These are phyloP conservation scores for Alternaria sp. DNA, from an alignment of 2,329 filamentous ascomycete genomes.

Conservation along the genomic window DNA sequence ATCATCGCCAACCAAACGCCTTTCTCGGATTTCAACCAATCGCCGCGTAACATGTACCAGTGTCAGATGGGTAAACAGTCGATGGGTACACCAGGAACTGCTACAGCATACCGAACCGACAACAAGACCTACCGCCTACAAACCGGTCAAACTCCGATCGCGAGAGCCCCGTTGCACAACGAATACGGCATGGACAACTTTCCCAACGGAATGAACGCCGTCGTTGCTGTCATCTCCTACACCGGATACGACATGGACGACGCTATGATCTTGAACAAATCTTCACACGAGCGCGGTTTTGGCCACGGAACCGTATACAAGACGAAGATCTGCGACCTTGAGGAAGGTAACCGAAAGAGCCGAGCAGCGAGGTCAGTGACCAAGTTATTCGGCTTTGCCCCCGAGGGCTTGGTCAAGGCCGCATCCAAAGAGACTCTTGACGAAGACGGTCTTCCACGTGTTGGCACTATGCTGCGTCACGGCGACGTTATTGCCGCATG, in stretches of 20 bases:
- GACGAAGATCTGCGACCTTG: constrained; percentile 87
- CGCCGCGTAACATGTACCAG: constrained; percentile 95
- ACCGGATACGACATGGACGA: constrained; percentile 99
- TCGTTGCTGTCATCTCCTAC: constrained; percentile 98
- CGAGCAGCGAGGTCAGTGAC: constrained; percentile 72
- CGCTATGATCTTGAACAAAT: constrained; percentile 99
- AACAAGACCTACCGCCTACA: constrained; percentile 97
- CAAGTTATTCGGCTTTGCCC: constrained; percentile 91
- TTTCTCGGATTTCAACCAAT: constrained; percentile 99
- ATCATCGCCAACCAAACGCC: constrained; percentile 99
- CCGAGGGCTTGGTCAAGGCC: constrained; percentile 73
- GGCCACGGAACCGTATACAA: constrained; percentile 98
- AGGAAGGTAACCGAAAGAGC: constrained; percentile 73
- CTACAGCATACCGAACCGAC: constrained; percentile 85
- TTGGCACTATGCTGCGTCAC: constrained; percentile 78
- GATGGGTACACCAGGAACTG: constrained; percentile 94
- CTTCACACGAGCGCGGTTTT: constrained; percentile 92
- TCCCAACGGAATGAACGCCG: constrained; percentile 92
- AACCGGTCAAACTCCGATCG: constrained; percentile 93
- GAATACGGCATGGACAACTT: constrained; percentile 98
- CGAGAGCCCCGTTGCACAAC: constrained; percentile 90
- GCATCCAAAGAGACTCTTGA: constrained; percentile 77
- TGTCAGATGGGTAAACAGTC: constrained; percentile 91
- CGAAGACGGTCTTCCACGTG: constrained; percentile 81
- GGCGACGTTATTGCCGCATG: constrained; percentile 88